phyloP scores from a whole-genome alignment of 1,284 basidiomycete species.

The Ganoderma sinense region DNA sequence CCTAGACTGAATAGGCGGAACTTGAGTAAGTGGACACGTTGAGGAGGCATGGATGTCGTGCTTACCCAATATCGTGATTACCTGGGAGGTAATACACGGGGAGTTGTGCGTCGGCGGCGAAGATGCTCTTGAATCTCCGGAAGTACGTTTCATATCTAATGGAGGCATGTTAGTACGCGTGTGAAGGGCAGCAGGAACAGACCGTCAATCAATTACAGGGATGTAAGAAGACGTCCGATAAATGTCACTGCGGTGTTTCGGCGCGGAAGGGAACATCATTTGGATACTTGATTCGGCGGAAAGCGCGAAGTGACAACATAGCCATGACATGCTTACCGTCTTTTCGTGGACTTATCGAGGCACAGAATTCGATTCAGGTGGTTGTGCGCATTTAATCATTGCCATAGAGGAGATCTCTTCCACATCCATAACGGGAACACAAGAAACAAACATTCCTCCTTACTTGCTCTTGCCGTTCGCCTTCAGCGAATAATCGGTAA shows the following conservation, averaged over 20 bases:
- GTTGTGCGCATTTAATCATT: neutral
- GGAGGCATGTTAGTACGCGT: neutral
- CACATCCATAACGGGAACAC: neutral
- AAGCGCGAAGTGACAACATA: neutral
- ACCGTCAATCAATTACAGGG: neutral
- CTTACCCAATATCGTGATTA: slow-evolving; percentile 86
- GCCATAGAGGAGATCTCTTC: neutral
- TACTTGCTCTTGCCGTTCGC: neutral
- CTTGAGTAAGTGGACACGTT: slow-evolving; percentile 16
- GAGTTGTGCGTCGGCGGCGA: slow-evolving; percentile 46
- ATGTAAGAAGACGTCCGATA: neutral
- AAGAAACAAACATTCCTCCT: neutral
- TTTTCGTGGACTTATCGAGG: too few species aligned
- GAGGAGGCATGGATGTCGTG: slow-evolving; percentile 13
- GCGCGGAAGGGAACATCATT: neutral
- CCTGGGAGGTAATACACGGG: slow-evolving; percentile 82
- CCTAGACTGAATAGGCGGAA: slow-evolving; percentile 57
- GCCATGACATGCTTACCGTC: neutral
- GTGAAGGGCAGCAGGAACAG: neutral
- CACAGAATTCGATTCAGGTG: neutral
- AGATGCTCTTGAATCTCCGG: slow-evolving; percentile 74
- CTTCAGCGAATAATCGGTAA: neutral
- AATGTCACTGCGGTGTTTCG: neutral
- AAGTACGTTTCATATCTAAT: slow-evolving; percentile 74
- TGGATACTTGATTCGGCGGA: neutral